phyloP scores from a whole-genome alignment of 495 filamentous ascomycete species.

The Hyaloscypha finlandica region DNA sequence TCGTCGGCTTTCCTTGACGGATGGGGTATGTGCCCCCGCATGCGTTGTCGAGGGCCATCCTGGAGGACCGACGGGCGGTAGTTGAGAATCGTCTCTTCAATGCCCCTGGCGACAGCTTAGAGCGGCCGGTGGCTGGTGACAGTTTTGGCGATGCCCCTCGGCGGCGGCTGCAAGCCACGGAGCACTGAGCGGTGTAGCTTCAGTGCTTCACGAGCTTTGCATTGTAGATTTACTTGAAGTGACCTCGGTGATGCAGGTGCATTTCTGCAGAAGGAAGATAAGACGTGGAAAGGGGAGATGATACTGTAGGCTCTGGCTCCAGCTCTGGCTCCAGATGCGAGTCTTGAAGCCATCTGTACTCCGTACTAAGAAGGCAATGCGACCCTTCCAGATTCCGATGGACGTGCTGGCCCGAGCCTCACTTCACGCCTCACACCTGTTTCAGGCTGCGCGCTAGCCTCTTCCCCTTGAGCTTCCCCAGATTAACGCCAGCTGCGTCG shows the following conservation, averaged over 20 bases:
- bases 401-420: background rate
- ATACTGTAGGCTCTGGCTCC: background rate
- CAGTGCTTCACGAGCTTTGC: background rate
- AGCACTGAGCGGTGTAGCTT: background rate
- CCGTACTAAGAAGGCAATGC: background rate
- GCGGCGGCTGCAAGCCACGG: background rate
- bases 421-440: background rate
- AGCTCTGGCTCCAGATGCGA: background rate
- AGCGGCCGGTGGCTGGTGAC: slow-evolving; percentile 27
- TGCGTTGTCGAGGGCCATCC: background rate
- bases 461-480: background rate
- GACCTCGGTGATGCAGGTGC: background rate
- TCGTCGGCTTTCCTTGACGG: background rate
- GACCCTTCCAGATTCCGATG: background rate
- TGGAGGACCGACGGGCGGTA: background rate
- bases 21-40: background rate
- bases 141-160: background rate
- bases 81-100: background rate
- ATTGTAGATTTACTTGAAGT: background rate
- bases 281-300: background rate
- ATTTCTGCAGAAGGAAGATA: background rate
- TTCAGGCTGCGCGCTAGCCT: background rate
- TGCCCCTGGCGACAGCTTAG: slow-evolving; percentile 17
- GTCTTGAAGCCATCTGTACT: background rate
- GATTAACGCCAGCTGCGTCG: background rate